Evolutionary conservation across 1,284 basidiomycete genomes (phyloP), one percentile per base, ranked within the genome.

Genomic region (Tilletia setariae): DNA sequence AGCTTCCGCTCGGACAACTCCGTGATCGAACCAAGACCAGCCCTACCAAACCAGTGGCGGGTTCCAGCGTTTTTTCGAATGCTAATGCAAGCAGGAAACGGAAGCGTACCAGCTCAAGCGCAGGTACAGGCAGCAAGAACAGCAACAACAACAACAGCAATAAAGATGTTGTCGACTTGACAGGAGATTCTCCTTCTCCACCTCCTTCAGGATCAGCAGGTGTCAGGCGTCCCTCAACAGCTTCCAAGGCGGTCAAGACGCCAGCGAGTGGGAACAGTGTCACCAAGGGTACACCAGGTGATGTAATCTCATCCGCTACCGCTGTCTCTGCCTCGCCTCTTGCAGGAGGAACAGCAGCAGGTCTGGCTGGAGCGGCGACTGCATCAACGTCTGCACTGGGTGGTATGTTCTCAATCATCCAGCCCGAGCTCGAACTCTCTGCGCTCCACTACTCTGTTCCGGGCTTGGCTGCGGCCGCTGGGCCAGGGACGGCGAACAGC

Each of bases 1-100:
- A 61, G 28, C 56, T 61, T 13, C 56, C 56, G 16, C 56, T 61
- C 30, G 56, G 56, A 8, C 56, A 61, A 30, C 56, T 61, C 30
- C 28, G 56, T n/a, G 56, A 61, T 19, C 25, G 56, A 21, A 61
- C 30, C 30, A 61, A 61, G 56, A 4, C 28, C 13, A 61, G 56
- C 28, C 56, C 56, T 2, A 32, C 56, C 56, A 35, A 61, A 21
- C 56, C 56, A 19, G 9, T 16, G 9, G 56, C 56, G 56, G 25
- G 23, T 3, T 49, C n/a, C 47, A 49, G 47, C 47, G 19, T 19
- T 8, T 49, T 19, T 23, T 8, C 8, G 8, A 49, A 19, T 15
- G 1, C 28, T 2, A 61, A 19, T 13, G 11, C 56, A 21, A 61
- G 56, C 21, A 8, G 32, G 56, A 61, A 61, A 21, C 56, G 56